Evolutionary conservation across 495 filamentous ascomycete genomes (phyloP), one percentile per base, ranked within the genome.

Genomic region (Tuber indicum): DNA sequence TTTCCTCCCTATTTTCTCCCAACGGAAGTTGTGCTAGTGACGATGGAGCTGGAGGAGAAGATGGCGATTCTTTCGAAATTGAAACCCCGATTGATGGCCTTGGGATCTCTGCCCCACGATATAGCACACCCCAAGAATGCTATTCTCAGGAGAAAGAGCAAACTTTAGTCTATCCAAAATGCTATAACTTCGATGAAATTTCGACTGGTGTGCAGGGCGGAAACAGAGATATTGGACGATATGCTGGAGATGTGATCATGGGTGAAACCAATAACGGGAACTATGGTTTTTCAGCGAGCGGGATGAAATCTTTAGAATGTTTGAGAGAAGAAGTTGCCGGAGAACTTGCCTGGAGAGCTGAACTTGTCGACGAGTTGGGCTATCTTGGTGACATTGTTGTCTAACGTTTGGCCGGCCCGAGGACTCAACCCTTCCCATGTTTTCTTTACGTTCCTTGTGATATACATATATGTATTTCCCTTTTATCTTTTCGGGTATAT

Each of bases 131-230:
- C 16, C 26, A 32, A 32, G n/a, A 66, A 32, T 32, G 7, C 58
- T n/a, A 66, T 32, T 76, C 78, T 47, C 78, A 76, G 16, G 46
- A 62, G 49, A 76, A 42, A 16, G 78, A 80, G 41, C 74, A 66
- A 32, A 12, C 58, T 12, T 26, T 26, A 6, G 74, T 32, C 58
- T 82, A 75, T 45, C 81, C 81, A 32, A 76, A 77, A 47, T 82
- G 79, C 49, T 82, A 79, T 52, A 82, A 82, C 45, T 82, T 82
- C 62, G 81, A 82, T 77, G 81, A 82, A 44, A 69, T 82, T 76
- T 80, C 81, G 23, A 12, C 58, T 21, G 46, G 58, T 14, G 74
- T 74, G 46, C 71, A 77, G 26, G 81, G 81, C 8, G 81, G 81
- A 19, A 82, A 82, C 72, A 77, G 81, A 62, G 81, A 82, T 44